Percentiles rank a stretch among this genome's conserved stretches.
Evolutionary conservation across 2,329 filamentous ascomycete species (phyloP).

Genomic region (Hypoxylon sp.): DNA sequence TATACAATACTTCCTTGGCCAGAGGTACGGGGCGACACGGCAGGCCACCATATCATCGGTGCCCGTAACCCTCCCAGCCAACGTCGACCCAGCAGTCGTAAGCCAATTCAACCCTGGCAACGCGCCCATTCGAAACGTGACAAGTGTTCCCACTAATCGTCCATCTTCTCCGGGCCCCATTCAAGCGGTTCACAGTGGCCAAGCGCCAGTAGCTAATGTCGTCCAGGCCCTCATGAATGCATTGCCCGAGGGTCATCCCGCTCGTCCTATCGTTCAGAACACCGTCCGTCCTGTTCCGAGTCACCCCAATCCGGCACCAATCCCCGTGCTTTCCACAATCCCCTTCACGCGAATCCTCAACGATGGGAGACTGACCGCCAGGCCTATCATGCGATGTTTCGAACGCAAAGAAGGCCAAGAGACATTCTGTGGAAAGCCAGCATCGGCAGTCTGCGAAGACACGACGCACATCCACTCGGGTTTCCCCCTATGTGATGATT

Average conservation of each 20-base stretch:
- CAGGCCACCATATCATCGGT: neutral
- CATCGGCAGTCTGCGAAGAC: conserved; percentile 42
- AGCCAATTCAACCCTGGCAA: conserved; percentile 1
- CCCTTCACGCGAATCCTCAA: neutral
- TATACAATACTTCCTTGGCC: neutral
- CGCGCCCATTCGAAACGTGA: neutral
- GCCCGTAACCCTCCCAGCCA: neutral
- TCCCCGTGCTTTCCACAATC: conserved; percentile 17
- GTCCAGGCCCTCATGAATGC: neutral
- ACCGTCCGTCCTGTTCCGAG: conserved; percentile 7
- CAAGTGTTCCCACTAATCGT: neutral
- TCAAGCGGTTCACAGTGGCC: neutral
- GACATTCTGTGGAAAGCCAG: neutral
- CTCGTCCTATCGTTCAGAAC: neutral
- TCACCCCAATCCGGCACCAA: conserved; percentile 17
- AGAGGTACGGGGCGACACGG: neutral
- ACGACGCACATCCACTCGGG: conserved; percentile 22
- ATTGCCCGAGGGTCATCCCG: neutral
- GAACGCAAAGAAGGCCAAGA: neutral
- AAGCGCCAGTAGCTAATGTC: neutral
- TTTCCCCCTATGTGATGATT: conserved; percentile 48
- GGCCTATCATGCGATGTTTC: neutral
- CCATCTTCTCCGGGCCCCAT: neutral
- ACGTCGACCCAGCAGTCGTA: neutral
- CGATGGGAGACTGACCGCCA: neutral